Percentiles rank a stretch among this genome's conserved stretches.
Conservation (phyloP, 192 early-diverging fungal genomes). For the Cetraspora pellucida region DNA sequence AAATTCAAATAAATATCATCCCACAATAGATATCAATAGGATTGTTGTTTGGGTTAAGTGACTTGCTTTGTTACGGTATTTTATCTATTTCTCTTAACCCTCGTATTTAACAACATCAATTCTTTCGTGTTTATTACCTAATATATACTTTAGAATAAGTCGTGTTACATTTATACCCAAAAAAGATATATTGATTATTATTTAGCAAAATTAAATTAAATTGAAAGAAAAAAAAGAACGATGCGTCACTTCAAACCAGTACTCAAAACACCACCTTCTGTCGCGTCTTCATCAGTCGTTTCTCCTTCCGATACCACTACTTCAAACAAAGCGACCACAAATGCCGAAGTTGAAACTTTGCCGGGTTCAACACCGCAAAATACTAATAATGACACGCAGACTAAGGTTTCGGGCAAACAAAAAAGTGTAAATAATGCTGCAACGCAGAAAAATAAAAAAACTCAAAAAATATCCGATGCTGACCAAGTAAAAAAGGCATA, state of each 20-base stretch:
- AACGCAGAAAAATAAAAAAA: conserved; percentile 16
- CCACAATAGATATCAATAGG: too few species aligned
- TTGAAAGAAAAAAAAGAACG: background rate
- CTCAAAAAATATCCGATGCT: conserved; percentile 15
- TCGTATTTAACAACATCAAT: too few species aligned
- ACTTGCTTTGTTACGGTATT: too few species aligned
- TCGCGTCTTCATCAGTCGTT: too few species aligned
- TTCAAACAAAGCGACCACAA: background rate
- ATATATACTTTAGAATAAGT: too few species aligned
- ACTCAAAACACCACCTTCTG: background rate
- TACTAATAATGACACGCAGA: background rate
- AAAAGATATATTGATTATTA: too few species aligned
- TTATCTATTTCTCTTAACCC: too few species aligned
- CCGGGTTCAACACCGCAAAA: background rate
- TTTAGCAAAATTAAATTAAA: too few species aligned
- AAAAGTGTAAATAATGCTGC: background rate
- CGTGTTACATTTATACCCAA: too few species aligned
- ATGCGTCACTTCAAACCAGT: conserved; percentile 12
- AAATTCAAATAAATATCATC: too few species aligned
- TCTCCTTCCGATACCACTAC: background rate
- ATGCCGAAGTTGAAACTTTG: background rate
- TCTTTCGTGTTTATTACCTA: too few species aligned
- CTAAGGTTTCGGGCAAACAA: background rate
- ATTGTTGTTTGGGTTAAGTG: too few species aligned
- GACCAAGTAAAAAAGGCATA: conserved; percentile 3